phyloP scores from a whole-genome alignment of 495 filamentous ascomycete genomes.

The Neurospora tetraspora region DNA sequence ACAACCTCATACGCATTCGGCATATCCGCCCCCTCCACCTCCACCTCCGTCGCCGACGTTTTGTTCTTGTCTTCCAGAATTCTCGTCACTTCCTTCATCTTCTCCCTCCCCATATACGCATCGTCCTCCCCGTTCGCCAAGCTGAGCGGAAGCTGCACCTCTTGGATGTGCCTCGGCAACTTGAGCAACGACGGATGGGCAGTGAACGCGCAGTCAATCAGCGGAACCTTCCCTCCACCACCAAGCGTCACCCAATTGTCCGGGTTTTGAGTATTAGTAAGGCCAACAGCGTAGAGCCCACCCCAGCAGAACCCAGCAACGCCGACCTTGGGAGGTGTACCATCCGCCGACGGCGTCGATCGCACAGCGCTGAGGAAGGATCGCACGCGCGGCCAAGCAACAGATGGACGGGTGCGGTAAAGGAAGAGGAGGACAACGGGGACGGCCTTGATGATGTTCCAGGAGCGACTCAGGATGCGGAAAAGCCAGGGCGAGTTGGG shows the following conservation, averaged over 20 bases:
- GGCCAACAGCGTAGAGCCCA: conserved; percentile 37
- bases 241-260: conserved; percentile 4
- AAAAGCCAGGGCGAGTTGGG: conserved; percentile 1
- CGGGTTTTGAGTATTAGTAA: conserved; percentile 24
- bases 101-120: conserved; percentile 23
- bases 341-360: conserved; percentile 8
- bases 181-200: conserved; percentile 45
- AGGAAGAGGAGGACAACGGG: conserved; percentile 26
- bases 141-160: conserved; percentile 40
- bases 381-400: conserved; percentile 33
- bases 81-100: conserved; percentile 33
- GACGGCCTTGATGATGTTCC: conserved; percentile 1
- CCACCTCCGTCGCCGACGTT: background rate
- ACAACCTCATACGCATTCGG: conserved; percentile 34
- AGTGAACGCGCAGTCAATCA: conserved; percentile 44
- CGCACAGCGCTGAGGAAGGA: conserved; percentile 39
- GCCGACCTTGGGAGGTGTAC: conserved; percentile 22
- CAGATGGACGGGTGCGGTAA: conserved; percentile 21
- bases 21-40: background rate
- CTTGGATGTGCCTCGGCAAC: conserved; percentile 45
- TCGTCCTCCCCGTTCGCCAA: conserved; percentile 49
- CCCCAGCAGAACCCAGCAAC: conserved; percentile 54
- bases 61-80: conserved; percentile 32
- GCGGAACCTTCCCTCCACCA: conserved; percentile 18
- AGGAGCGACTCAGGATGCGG: background rate